phyloP scores from a whole-genome alignment of 2,329 filamentous ascomycete species.

The Lecanicillium sp. region DNA sequence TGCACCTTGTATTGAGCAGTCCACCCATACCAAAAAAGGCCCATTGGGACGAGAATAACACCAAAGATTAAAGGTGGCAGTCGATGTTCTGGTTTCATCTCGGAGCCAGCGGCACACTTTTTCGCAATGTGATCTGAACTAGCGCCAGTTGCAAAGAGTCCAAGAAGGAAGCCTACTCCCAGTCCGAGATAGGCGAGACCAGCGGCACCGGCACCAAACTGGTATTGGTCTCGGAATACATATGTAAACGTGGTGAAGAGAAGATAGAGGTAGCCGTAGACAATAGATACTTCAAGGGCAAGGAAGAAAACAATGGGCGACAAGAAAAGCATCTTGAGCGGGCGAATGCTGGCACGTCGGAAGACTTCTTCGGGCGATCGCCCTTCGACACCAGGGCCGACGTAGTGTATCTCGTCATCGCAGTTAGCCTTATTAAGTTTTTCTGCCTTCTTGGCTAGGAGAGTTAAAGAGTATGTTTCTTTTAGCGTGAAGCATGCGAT shows the following conservation, averaged over 20 bases:
- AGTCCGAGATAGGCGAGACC: constrained; percentile 15
- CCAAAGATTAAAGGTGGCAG: too few relatives aligned
- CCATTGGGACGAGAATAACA: constrained; percentile 14
- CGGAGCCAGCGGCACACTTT: too few relatives aligned
- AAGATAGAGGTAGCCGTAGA: constrained; percentile 45
- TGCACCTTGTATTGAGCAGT: constrained; percentile 36
- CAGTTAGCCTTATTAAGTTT: constrained; percentile 27
- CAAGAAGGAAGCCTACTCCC: constrained; percentile 9
- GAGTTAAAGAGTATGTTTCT: constrained; percentile 28
- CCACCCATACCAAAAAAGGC: constrained; percentile 19
- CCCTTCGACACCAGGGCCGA: too few relatives aligned
- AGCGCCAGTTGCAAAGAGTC: too few relatives aligned
- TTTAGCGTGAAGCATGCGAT: constrained; percentile 21
- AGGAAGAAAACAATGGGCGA: constrained; percentile 37
- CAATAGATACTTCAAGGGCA: constrained; percentile 39
- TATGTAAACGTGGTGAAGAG: constrained; percentile 47
- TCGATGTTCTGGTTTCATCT: too few relatives aligned
- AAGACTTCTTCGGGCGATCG: too few relatives aligned
- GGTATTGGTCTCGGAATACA: constrained; percentile 36
- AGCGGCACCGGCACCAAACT: constrained; percentile 21
- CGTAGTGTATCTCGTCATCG: too few relatives aligned
- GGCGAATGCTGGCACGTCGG: constrained; percentile 25
- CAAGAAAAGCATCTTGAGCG: constrained; percentile 41
- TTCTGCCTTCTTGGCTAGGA: constrained; percentile 28
- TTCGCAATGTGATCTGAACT: too few relatives aligned